Percentiles rank a stretch among this genome's conserved stretches.
These are phyloP conservation scores for Mycosphaerella arachidis DNA, from an alignment of 2,329 filamentous ascomycete species.

Conservation along the genomic window DNA sequence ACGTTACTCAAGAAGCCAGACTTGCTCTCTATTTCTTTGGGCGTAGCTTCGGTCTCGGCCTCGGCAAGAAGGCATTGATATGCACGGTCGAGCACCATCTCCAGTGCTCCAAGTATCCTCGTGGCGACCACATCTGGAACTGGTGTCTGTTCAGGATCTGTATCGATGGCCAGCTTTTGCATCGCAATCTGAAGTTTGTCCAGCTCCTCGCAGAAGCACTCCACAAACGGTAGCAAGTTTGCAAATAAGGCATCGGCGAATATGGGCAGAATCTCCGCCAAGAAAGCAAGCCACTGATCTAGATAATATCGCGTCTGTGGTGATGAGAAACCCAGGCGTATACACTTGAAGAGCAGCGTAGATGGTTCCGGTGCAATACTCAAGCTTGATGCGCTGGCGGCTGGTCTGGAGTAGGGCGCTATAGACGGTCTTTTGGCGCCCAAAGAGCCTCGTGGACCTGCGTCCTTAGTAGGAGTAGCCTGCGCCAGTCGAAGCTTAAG, in stretches of 20 bases:
- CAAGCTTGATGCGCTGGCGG: background rate
- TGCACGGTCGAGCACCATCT: slow-evolving; percentile 80
- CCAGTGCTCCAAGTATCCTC: slow-evolving; percentile 76
- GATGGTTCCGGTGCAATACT: slow-evolving; percentile 48
- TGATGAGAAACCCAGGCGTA: slow-evolving; percentile 76
- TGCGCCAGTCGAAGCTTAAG: slow-evolving; percentile 54
- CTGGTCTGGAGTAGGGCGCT: slow-evolving; percentile 3
- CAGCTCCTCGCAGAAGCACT: slow-evolving; percentile 80
- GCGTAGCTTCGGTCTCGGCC: slow-evolving; percentile 62
- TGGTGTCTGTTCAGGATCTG: slow-evolving; percentile 1
- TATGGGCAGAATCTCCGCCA: slow-evolving; percentile 76
- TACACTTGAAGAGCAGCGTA: slow-evolving; percentile 72
- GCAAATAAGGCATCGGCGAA: slow-evolving; percentile 85
- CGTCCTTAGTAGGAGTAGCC: background rate
- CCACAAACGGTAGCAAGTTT: slow-evolving; percentile 82
- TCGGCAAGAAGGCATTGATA: slow-evolving; percentile 78
- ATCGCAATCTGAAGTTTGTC: slow-evolving; percentile 67
- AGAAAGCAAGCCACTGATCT: slow-evolving; percentile 86
- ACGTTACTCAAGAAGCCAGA: slow-evolving; percentile 85
- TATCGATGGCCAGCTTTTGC: slow-evolving; percentile 54
- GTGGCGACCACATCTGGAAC: slow-evolving; percentile 27
- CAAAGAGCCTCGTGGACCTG: slow-evolving; percentile 5
- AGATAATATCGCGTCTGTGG: slow-evolving; percentile 68
- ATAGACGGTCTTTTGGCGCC: slow-evolving; percentile 5
- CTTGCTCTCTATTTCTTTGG: slow-evolving; percentile 76